These are phyloP conservation scores for Theileria parva DNA, from an alignment of 169 alveolate species.

Conservation along the genomic window DNA sequence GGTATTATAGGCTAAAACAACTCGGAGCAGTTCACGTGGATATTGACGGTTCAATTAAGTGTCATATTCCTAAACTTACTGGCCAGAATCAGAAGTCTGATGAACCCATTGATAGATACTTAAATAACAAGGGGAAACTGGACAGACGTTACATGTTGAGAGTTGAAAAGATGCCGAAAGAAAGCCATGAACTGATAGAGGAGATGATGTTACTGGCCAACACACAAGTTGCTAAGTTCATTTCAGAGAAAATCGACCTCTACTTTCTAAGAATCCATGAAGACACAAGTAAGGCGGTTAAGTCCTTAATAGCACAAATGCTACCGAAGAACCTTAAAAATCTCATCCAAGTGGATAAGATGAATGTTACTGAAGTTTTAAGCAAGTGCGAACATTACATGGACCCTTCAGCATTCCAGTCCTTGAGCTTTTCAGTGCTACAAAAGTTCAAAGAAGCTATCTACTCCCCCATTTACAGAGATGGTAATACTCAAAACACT, in stretches of 20 bases:
- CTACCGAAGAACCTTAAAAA: slow-evolving; percentile 50
- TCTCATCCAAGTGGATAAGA: slow-evolving; percentile 24
- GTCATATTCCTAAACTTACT: slow-evolving; percentile 56
- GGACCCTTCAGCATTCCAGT: slow-evolving; percentile 63
- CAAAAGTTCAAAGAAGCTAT: slow-evolving; percentile 75
- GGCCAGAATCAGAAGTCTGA: neutral
- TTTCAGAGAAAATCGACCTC: slow-evolving; percentile 50
- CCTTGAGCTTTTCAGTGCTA: slow-evolving; percentile 68
- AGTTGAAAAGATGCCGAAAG: slow-evolving; percentile 43
- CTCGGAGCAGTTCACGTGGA: slow-evolving; percentile 64
- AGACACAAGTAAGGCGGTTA: slow-evolving; percentile 70
- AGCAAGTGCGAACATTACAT: slow-evolving; percentile 66
- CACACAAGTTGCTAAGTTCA: slow-evolving; percentile 72
- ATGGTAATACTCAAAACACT: neutral
- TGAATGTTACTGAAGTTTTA: slow-evolving; percentile 50
- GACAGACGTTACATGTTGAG: slow-evolving; percentile 12
- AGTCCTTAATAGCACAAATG: slow-evolving; percentile 40
- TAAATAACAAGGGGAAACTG: slow-evolving; percentile 2
- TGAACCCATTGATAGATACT: neutral
- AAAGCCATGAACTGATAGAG: slow-evolving; percentile 78
- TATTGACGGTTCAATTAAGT: slow-evolving; percentile 45
- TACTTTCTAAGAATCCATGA: slow-evolving; percentile 73
- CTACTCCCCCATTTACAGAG: slow-evolving; percentile 57
- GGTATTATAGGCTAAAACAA: slow-evolving; percentile 50
- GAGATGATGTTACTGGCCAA: slow-evolving; percentile 81